Evolutionary conservation across 2,329 filamentous ascomycete species (phyloP), one percentile per base, ranked within the genome.

Genomic region (Aureobasidium sp.): DNA sequence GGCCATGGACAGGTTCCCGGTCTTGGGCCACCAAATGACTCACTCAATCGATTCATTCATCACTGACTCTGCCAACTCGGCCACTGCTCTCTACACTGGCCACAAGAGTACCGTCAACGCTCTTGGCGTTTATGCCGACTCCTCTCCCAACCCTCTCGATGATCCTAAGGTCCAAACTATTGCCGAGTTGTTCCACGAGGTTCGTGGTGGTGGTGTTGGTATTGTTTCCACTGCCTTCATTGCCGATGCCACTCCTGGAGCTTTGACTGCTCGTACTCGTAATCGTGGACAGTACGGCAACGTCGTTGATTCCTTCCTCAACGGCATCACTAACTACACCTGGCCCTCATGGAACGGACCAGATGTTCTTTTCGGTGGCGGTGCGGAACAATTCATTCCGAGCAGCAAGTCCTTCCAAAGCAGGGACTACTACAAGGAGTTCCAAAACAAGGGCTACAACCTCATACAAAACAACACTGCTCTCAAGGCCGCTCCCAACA

Each of bases 151-250:
- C 67, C 76, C 81, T 2, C 90, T 90, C 66, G 90, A 95, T 70
- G 90, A 95, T 70, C 90, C 90, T 60, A 94, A 93, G 77, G 83
- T 95, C 24, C 90, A 94, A 78, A 90, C 86, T 15, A 89, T 95
- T 70, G 85, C 88, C 24, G 88, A 91, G 74, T 80, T 94, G 62
- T 86, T 93, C 75, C 81, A 83, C 67, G 86, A 90, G 62, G 79
- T 90, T 59, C 85, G 82, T 74, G 81, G 85, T 63, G 79, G 84
- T 67, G 78, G 79, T 62, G 75, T 85, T 50, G 77, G 82, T 44
- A 84, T 79, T 35, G 89, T 94, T 45, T 88, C 87, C 3, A 95
- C 90, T n/a, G 90, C 90, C 5, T 88, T 85, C 74, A 80, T 91
- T 59, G 85, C 89, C 3, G 90, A 95, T 76, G 90, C 90, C 12